Conservation (phyloP, 2,329 filamentous ascomycete species). For the Pseudodiploospora longispora region DNA sequence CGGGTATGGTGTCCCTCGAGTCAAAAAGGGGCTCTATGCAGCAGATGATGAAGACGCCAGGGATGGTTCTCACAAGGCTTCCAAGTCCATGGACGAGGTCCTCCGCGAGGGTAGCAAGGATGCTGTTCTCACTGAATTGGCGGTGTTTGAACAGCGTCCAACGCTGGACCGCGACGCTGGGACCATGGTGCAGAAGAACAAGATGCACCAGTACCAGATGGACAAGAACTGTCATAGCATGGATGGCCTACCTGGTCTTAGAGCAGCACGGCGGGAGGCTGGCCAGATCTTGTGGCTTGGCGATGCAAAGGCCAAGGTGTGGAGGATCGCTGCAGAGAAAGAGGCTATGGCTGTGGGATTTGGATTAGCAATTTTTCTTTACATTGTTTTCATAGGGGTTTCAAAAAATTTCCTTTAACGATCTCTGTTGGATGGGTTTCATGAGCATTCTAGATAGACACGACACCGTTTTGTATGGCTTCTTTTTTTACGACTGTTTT, state of each 20-base stretch:
- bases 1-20: conserved; percentile 54
- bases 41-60: conserved; percentile 13
- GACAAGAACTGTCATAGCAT: conserved; percentile 47
- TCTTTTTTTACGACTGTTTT: not conserved
- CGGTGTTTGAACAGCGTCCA: conserved; percentile 44
- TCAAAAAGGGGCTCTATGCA: conserved; percentile 33
- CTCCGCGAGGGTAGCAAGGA: conserved; percentile 16
- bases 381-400: conserved; percentile 16
- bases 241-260: conserved; percentile 52
- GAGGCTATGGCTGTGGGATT: conserved; percentile 26
- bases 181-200: conserved; percentile 40
- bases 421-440: not conserved
- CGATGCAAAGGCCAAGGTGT: conserved; percentile 23
- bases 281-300: conserved; percentile 40
- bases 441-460: too few species aligned
- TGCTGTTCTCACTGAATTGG: conserved; percentile 23
- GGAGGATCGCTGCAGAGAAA: conserved; percentile 20
- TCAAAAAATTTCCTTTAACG: not conserved
- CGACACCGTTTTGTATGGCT: not conserved
- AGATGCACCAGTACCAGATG: conserved; percentile 47
- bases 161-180: conserved; percentile 45
- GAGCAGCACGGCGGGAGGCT: conserved; percentile 39
- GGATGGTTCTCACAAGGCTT: not conserved
- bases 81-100: conserved; percentile 13
- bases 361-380: conserved; percentile 21